Conservation (phyloP, 2,329 filamentous ascomycete species). For the Hymenoscyphus scutula region DNA sequence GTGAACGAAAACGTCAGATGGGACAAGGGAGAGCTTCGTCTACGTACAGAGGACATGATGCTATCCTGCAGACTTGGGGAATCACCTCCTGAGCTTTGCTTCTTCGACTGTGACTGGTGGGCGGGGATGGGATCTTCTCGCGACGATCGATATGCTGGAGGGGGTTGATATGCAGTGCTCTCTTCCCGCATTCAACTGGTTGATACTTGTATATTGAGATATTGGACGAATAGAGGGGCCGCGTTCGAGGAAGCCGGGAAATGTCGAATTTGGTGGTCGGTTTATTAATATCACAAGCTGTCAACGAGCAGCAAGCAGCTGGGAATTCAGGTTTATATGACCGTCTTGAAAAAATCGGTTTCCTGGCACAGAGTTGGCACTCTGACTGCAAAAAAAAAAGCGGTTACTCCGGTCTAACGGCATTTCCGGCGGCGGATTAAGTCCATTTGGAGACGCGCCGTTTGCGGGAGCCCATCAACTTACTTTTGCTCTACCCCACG, state of each 20-base stretch:
- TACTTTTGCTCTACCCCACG: neutral
- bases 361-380: neutral
- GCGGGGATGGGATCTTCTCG: neutral
- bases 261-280: neutral
- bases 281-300: neutral
- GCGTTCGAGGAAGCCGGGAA: neutral
- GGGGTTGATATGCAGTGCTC: neutral
- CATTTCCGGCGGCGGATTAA: neutral
- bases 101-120: neutral
- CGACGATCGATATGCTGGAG: neutral
- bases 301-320: neutral
- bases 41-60: neutral
- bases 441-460: neutral
- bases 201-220: neutral
- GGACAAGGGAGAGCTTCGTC: neutral
- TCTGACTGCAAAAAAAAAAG: neutral
- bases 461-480: neutral
- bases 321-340: constrained; percentile 3
- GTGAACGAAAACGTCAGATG: neutral
- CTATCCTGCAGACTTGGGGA: neutral
- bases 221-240: neutral
- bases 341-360: neutral
- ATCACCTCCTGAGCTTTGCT: neutral
- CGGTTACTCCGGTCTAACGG: neutral
- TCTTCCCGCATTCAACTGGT: neutral